phyloP scores from a whole-genome alignment of 345 rosid species.

The Moringa oleifera region DNA sequence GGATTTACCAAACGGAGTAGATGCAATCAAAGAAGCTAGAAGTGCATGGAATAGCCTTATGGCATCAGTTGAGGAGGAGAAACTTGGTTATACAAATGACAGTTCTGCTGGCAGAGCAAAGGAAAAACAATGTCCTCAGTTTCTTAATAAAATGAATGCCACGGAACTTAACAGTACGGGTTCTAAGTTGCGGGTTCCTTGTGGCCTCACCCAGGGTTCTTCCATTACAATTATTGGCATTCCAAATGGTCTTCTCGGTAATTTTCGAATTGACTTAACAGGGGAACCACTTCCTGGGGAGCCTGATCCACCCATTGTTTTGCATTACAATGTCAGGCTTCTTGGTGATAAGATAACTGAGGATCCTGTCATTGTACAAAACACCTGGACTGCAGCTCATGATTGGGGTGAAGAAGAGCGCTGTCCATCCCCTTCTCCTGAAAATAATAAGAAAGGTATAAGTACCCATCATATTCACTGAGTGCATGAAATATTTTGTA shows the following conservation, averaged over 20 bases:
- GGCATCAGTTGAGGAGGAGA: conserved; percentile 67
- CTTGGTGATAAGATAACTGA: conserved; percentile 93
- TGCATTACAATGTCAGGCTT: conserved; percentile 95
- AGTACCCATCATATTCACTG: background rate
- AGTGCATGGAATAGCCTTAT: conserved; percentile 79
- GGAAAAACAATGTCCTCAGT: conserved; percentile 85
- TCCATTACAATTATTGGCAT: conserved; percentile 84
- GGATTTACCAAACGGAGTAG: conserved; percentile 64
- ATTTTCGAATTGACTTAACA: conserved; percentile 75
- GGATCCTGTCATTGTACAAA: conserved; percentile 96
- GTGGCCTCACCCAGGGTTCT: conserved; percentile 96
- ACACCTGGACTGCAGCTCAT: conserved; percentile 87
- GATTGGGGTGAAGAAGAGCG: conserved; percentile 99
- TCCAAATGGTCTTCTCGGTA: conserved; percentile 86
- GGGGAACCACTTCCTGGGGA: conserved; percentile 98
- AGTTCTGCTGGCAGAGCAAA: conserved; percentile 38
- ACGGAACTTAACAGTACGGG: conserved; percentile 43
- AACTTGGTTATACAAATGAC: conserved; percentile 37
- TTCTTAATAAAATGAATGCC: conserved; percentile 76
- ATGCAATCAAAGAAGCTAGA: conserved; percentile 87
- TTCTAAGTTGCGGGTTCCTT: conserved; percentile 61
- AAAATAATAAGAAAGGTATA: conserved; percentile 68
- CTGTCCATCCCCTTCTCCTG: conserved; percentile 78
- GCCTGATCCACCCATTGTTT: conserved; percentile 92
- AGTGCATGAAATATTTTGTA: background rate